Evolutionary conservation across 192 early-diverging fungal species (phyloP).

Genomic region (Coemansia sp.): DNA sequence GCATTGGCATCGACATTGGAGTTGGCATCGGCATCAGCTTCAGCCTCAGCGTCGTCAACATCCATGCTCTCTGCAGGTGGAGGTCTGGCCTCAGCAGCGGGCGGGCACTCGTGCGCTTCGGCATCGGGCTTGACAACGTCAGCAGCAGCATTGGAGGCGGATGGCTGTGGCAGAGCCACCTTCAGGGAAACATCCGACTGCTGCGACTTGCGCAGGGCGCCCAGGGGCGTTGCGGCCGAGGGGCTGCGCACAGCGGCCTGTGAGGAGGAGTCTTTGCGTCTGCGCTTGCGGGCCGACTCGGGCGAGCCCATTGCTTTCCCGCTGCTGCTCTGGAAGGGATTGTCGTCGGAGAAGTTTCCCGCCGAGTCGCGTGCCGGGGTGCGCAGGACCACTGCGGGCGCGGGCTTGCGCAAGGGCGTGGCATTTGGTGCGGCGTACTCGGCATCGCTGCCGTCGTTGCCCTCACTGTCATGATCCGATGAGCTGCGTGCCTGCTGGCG

Average conservation of each 20-base stretch:
- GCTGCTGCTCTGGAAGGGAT: constrained; percentile 52
- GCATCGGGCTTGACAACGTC: not conserved
- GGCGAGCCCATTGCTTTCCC: too few relatives aligned
- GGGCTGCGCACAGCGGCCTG: not conserved
- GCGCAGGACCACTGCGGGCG: not conserved
- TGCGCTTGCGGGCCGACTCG: constrained; percentile 30
- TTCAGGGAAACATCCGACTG: constrained; percentile 30
- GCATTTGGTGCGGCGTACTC: not conserved
- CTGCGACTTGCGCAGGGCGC: constrained; percentile 49
- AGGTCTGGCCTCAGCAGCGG: not conserved
- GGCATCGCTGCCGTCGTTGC: not conserved
- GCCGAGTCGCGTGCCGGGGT: not conserved
- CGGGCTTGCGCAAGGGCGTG: not conserved
- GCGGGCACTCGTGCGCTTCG: constrained; percentile 3
- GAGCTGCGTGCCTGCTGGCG: too few relatives aligned
- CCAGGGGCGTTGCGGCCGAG: constrained; percentile 23
- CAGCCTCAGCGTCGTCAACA: constrained; percentile 22
- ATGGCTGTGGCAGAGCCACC: constrained; percentile 24
- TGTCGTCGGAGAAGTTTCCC: constrained; percentile 43
- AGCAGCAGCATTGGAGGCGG: not conserved
- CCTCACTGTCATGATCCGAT: not conserved
- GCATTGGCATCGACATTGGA: not conserved
- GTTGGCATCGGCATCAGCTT: constrained; percentile 1
- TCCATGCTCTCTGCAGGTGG: constrained; percentile 1
- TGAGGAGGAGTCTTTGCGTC: constrained; percentile 12